Evolutionary conservation across 441 rosid genomes (phyloP), one percentile per base, ranked within the genome.

Genomic region (Euphorbia schlechtendalii): DNA sequence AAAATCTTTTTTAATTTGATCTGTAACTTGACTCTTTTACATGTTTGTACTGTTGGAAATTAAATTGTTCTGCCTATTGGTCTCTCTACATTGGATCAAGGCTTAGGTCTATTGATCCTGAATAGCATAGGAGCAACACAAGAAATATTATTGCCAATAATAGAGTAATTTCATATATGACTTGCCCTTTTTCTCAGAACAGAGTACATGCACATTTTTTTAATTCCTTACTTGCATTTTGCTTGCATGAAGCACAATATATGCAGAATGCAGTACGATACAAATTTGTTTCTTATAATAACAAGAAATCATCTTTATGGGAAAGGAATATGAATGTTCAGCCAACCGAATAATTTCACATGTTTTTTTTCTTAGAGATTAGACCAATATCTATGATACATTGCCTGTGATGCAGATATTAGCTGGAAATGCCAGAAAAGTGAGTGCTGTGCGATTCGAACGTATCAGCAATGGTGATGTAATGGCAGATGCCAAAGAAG

Each of bases 401-500:
- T 65, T 52, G 13, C 67, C 30, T 32, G 66, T 36, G 66, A 43
- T 67, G 75, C 86, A 92, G 99, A 80, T 95, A 72, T 80, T 92
- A 70, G 97, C 92, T 38, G 98, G 98, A 66, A 95, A 95, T 78
- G 98, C 99, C 62, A 84, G 97, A 76, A 92, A 95, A 82, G 98
- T 95, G 48, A 78, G 96, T 66, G 98, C 96, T 34, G 91, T 89
- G 58, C 82, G 98, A 69, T 88, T 95, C 69, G 96, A 89, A 65
- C 80, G 84, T 56, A 83, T 91, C 71, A 74, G 80, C 65, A 78
- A 79, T 54, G 87, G 65, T 56, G 88, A 80, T 61, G 82, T 74
- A 30, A 61, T 70, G 56, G 69, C 76, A 21, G 91, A 84, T 58
- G 87, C 86, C 64, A 86, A 78, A 64, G 88, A 86, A 74, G 95